phyloP scores from a whole-genome alignment of 176 grass and related monocot species.

The Eragrostis nindensis region DNA sequence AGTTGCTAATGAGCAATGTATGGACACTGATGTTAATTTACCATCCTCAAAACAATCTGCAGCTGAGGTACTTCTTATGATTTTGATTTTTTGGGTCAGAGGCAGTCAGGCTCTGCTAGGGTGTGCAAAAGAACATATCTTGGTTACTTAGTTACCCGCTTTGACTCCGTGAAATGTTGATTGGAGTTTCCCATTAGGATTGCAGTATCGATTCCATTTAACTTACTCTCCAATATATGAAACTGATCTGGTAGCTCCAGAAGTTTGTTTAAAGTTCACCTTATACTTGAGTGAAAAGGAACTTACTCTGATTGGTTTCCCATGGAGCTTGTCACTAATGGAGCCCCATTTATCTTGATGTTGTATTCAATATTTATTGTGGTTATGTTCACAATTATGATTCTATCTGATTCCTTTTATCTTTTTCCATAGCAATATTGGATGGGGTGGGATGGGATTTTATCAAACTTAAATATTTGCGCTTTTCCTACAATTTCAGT shows the following conservation, averaged over 20 bases:
- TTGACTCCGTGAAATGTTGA: constrained; percentile 11
- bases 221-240: not conserved
- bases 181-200: not conserved
- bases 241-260: not conserved
- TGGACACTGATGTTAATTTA: constrained; percentile 47
- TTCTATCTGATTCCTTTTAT: constrained; percentile 8
- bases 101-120: constrained; percentile 1
- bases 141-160: not conserved
- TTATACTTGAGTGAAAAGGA: not conserved
- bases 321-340: not conserved
- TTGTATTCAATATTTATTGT: not conserved
- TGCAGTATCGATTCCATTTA: constrained; percentile 22
- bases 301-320: constrained; percentile 1
- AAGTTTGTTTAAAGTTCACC: constrained; percentile 14
- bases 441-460: not conserved
- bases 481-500: not conserved
- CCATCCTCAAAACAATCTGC: constrained; percentile 45
- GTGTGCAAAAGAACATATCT: constrained; percentile 5
- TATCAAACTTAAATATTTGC: not conserved
- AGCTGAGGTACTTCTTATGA: constrained; percentile 54
- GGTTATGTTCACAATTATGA: not conserved
- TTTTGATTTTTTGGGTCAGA: constrained; percentile 22
- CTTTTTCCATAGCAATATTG: constrained; percentile 8
- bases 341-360: not conserved
- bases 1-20: constrained; percentile 58